These are phyloP conservation scores for Globisporangium irregulare DNA, from an alignment of 352 stramenopile species.

Conservation along the genomic window DNA sequence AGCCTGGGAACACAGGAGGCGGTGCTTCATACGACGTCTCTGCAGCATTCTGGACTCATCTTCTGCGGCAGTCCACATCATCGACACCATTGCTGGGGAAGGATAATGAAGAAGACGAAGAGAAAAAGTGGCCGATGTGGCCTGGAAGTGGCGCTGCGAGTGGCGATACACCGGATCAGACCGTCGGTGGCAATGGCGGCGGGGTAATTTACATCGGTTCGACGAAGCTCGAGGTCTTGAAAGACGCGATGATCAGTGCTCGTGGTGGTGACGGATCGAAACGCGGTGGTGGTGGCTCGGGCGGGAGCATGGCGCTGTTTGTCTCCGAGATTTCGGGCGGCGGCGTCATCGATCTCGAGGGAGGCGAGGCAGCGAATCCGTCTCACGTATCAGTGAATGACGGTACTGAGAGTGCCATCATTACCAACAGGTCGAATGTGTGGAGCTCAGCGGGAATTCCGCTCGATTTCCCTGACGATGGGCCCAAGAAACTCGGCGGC, in stretches of 20 bases:
- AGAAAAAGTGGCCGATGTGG: constrained; percentile 52
- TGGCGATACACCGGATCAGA: constrained; percentile 41
- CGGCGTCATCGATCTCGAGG: constrained; percentile 54
- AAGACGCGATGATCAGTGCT: constrained; percentile 43
- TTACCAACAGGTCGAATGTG: constrained; percentile 23
- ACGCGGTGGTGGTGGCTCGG: constrained; percentile 67
- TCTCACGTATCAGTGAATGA: constrained; percentile 5
- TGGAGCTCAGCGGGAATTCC: constrained; percentile 25
- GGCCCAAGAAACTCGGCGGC: constrained; percentile 40
- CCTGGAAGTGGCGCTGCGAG: constrained; percentile 59
- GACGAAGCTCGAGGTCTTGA: constrained; percentile 43
- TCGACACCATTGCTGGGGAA: background rate
- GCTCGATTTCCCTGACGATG: constrained; percentile 12
- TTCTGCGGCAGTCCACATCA: background rate
- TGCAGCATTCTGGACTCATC: background rate
- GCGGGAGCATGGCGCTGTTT: constrained; percentile 60
- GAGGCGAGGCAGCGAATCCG: constrained; percentile 36
- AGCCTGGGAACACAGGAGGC: constrained; percentile 48
- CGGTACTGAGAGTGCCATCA: background rate
- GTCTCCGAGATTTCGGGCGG: constrained; percentile 55
- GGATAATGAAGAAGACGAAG: background rate
- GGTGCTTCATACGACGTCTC: constrained; percentile 41
- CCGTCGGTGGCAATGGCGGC: constrained; percentile 66
- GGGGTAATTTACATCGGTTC: constrained; percentile 70
- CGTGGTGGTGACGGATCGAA: constrained; percentile 50